phyloP scores from a whole-genome alignment of 2,329 filamentous ascomycete species.

The Verticillium albo-atrum region DNA sequence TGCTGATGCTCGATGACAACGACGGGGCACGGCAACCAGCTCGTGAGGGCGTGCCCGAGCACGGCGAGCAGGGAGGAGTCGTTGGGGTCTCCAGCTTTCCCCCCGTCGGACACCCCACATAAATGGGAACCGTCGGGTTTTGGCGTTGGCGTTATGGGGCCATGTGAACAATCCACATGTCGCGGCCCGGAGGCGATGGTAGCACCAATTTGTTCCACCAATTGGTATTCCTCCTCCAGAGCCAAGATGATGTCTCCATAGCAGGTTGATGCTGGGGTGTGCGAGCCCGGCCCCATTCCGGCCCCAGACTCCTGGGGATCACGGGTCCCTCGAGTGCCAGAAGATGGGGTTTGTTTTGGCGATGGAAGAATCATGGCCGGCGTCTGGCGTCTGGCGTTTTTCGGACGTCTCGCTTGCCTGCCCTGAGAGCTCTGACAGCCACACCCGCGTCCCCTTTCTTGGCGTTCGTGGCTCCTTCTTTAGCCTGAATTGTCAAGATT shows the following conservation, averaged over 20 bases:
- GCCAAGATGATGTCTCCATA: neutral
- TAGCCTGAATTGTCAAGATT: neutral
- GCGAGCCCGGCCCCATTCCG: neutral
- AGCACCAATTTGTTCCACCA: neutral
- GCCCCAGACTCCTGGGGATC: neutral
- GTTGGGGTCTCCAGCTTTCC: neutral
- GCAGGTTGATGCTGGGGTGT: neutral
- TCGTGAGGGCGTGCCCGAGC: neutral
- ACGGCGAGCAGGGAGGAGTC: neutral
- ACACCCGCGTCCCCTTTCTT: neutral
- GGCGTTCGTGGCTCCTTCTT: neutral
- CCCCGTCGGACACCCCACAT: neutral
- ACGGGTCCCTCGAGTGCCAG: neutral
- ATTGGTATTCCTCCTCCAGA: neutral
- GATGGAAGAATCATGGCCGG: neutral
- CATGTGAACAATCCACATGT: neutral
- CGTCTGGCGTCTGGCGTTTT: neutral
- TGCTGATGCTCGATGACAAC: neutral
- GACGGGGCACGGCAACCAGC: neutral
- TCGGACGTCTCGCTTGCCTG: neutral
- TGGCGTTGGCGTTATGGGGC: neutral
- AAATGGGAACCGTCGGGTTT: neutral
- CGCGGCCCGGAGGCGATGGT: neutral
- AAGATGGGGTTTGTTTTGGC: neutral
- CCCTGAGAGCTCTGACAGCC: neutral